Evolutionary conservation across 257 asterid genomes (phyloP).

Genomic region (Fraxinus excelsior): DNA sequence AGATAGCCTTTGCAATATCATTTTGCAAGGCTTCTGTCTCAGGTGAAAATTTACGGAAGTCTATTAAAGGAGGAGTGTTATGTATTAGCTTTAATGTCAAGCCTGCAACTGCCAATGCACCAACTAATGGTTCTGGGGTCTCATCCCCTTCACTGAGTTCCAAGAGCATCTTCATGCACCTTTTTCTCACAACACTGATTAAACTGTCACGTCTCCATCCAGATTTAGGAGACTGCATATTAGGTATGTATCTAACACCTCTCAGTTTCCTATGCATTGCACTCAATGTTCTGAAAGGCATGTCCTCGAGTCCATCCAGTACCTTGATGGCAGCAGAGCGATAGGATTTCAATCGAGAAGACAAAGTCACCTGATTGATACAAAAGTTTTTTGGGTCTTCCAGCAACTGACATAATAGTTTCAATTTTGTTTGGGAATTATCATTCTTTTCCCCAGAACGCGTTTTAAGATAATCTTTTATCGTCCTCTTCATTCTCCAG

Average conservation of each 20-base stretch:
- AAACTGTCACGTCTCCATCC: slow-evolving; percentile 28
- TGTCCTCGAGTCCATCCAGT: slow-evolving; percentile 53
- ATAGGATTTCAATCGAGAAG: slow-evolving; percentile 41
- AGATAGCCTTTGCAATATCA: slow-evolving; percentile 65
- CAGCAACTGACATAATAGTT: slow-evolving; percentile 44
- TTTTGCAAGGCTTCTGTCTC: slow-evolving; percentile 69
- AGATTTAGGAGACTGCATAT: slow-evolving; percentile 20
- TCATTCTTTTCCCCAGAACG: slow-evolving; percentile 32
- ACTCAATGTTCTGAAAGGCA: slow-evolving; percentile 39
- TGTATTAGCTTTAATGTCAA: slow-evolving; percentile 54
- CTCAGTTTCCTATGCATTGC: slow-evolving; percentile 73
- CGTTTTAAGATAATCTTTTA: slow-evolving; percentile 48
- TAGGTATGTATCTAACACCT: slow-evolving; percentile 44
- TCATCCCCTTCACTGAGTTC: slow-evolving; percentile 44
- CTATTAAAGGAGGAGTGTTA: slow-evolving; percentile 34
- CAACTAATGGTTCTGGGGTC: slow-evolving; percentile 51
- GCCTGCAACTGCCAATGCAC: slow-evolving; percentile 74
- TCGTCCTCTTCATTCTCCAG: slow-evolving; percentile 46
- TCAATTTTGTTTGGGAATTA: slow-evolving; percentile 36
- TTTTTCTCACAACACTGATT: slow-evolving; percentile 34
- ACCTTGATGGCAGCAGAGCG: slow-evolving; percentile 53
- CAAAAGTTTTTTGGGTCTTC: slow-evolving; percentile 43
- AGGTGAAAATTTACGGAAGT: slow-evolving; percentile 58
- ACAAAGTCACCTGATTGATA: slow-evolving; percentile 22
- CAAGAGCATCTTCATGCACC: slow-evolving; percentile 49